These are phyloP conservation scores for Neurospora sp. DNA, from an alignment of 2,329 filamentous ascomycete species.

Conservation along the genomic window DNA sequence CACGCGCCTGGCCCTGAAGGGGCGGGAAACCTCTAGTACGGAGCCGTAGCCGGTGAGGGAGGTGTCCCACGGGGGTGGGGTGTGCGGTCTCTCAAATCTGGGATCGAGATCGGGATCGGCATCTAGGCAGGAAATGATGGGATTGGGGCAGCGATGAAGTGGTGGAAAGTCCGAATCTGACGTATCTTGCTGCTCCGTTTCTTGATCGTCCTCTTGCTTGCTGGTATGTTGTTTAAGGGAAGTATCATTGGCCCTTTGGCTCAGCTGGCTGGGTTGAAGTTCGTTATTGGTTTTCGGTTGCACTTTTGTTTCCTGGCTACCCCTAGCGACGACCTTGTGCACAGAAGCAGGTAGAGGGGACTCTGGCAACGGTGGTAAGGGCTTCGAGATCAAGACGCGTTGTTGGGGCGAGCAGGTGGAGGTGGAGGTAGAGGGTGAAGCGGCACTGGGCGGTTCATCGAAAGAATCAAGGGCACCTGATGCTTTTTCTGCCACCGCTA, in stretches of 20 bases:
- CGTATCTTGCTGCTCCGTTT: neutral
- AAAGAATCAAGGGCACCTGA: neutral
- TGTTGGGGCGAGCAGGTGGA: neutral
- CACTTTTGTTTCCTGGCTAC: no score
- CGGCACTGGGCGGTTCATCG: neutral
- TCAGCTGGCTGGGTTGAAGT: neutral
- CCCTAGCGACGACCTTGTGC: no score
- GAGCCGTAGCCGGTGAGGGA: neutral
- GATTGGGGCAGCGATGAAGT: no score
- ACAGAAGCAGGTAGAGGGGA: no score
- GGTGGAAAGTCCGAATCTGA: neutral
- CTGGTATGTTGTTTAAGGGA: fast-evolving
- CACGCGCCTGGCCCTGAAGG: neutral
- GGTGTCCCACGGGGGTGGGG: neutral
- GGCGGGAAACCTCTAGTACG: neutral
- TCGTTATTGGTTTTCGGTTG: neutral
- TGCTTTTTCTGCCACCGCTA: neutral
- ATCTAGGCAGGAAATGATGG: no score
- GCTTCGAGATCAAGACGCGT: neutral
- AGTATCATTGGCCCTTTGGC: neutral
- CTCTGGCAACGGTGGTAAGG: neutral
- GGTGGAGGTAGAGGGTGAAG: neutral
- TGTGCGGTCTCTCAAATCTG: neutral
- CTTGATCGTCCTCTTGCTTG: neutral
- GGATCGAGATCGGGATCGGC: no score